These are phyloP conservation scores for Trichoderma endophyticum DNA, from an alignment of 2,329 filamentous ascomycete species.

Conservation along the genomic window DNA sequence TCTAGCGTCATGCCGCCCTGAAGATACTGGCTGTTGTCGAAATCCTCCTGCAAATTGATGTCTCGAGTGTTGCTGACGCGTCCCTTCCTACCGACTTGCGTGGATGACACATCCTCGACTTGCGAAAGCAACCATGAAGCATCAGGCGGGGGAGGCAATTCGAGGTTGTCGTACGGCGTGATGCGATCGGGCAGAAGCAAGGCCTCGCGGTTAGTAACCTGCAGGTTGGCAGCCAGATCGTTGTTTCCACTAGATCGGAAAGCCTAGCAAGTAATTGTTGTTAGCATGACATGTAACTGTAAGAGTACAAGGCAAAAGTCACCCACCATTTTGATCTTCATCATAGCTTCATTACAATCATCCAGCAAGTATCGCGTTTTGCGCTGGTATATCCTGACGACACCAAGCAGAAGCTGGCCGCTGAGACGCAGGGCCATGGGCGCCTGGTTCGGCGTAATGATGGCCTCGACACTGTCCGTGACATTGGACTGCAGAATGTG, in stretches of 20 bases:
- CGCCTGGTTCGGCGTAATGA: conserved; percentile 88
- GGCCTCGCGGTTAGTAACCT: conserved; percentile 77
- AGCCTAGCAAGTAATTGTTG: conserved; percentile 57
- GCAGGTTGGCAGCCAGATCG: conserved; percentile 81
- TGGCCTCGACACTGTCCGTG: conserved; percentile 89
- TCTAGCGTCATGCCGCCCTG: conserved; percentile 61
- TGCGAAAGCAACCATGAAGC: conserved; percentile 79
- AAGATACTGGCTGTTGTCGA: conserved; percentile 76
- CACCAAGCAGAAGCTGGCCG: conserved; percentile 89
- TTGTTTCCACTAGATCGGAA: conserved; percentile 94
- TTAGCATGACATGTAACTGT: conserved; percentile 26
- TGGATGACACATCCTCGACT: conserved; percentile 58
- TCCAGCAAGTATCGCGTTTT: conserved; percentile 96
- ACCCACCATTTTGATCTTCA: conserved; percentile 97
- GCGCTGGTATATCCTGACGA: conserved; percentile 94
- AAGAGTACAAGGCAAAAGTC: neutral
- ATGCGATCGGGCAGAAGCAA: conserved; percentile 88
- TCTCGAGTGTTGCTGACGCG: conserved; percentile 59
- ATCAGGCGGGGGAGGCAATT: conserved; percentile 79
- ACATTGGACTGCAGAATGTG: conserved; percentile 94
- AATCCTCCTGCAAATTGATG: conserved; percentile 67
- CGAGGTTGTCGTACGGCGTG: conserved; percentile 81
- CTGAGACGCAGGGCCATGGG: conserved; percentile 93
- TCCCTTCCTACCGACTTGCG: conserved; percentile 54
- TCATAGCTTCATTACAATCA: conserved; percentile 93